These are phyloP conservation scores for Aureobasidium sp. DNA, from an alignment of 2,329 filamentous ascomycete genomes.

Conservation along the genomic window DNA sequence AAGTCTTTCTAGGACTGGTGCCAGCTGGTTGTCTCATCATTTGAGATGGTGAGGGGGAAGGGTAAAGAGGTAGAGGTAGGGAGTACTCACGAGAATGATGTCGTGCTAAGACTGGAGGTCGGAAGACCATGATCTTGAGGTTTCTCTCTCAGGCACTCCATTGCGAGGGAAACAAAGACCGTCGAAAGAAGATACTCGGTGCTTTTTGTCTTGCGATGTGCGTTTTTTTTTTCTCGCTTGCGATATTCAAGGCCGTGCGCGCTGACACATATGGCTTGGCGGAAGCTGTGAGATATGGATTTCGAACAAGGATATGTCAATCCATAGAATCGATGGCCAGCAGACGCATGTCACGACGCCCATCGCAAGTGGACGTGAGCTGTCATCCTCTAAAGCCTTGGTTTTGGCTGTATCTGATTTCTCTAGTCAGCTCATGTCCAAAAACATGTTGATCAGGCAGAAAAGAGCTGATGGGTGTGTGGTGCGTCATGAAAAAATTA, in stretches of 20 bases:
- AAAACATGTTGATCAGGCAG: background rate
- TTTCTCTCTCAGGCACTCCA: background rate
- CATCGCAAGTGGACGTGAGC: background rate
- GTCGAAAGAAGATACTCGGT: background rate
- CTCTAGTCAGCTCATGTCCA: background rate
- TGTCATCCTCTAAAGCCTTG: background rate
- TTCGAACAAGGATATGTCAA: background rate
- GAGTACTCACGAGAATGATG: background rate
- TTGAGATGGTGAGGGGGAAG: background rate
- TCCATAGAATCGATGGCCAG: background rate
- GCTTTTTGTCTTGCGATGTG: background rate
- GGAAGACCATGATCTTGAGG: background rate
- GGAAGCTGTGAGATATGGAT: background rate
- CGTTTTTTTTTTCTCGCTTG: constrained; percentile 7
- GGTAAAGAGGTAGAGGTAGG: background rate
- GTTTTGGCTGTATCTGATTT: background rate
- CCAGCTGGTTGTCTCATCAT: constrained; percentile 40
- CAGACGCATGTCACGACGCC: background rate
- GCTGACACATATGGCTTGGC: background rate
- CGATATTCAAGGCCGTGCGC: background rate
- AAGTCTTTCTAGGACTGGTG: constrained; percentile 59
- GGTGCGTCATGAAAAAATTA: constrained; percentile 12
- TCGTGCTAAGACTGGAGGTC: background rate
- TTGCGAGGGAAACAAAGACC: background rate
- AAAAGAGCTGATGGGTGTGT: background rate